phyloP scores from a whole-genome alignment of 768 basidiomycete species.

The Tulasnella sp. region DNA sequence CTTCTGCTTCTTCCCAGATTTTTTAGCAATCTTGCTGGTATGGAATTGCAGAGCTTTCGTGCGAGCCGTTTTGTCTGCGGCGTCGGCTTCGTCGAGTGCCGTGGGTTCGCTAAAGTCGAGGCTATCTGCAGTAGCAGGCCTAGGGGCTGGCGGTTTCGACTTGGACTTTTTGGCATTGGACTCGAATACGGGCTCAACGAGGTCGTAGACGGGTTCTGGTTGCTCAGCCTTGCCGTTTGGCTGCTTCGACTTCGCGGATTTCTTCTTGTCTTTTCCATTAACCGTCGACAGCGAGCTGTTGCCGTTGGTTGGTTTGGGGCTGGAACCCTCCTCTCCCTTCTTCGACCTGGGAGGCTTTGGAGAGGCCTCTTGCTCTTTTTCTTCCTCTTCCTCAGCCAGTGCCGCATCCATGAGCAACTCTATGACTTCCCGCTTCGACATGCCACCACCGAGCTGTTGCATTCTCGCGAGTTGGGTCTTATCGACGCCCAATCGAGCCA shows the following conservation, averaged over 20 bases:
- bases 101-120: slow-evolving; percentile 70
- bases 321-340: slow-evolving; percentile 45
- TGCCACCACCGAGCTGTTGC: not conserved
- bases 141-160: slow-evolving; percentile 14
- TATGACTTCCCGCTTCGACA: slow-evolving; percentile 32
- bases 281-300: slow-evolving; percentile 38
- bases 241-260: slow-evolving; percentile 30
- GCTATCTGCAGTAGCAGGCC: slow-evolving; percentile 34
- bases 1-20: slow-evolving; percentile 56
- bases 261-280: slow-evolving; percentile 30
- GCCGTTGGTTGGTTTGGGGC: too few relatives aligned
- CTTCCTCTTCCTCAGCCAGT: slow-evolving; percentile 29
- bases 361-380: slow-evolving; percentile 47
- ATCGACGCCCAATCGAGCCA: not conserved
- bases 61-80: slow-evolving; percentile 76
- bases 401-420: slow-evolving; percentile 17
- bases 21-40: slow-evolving; percentile 77
- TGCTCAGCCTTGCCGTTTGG: not conserved
- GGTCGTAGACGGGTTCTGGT: slow-evolving; percentile 59
- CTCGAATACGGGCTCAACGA: slow-evolving; percentile 73
- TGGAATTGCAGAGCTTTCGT: slow-evolving; percentile 88
- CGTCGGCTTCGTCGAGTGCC: slow-evolving; percentile 64
- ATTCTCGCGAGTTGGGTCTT: not conserved
- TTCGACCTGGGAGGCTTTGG: slow-evolving; percentile 36
- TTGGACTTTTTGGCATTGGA: slow-evolving; percentile 36